These are phyloP conservation scores for Gleditsia sinensis DNA, from an alignment of 306 rosid species.

Conservation along the genomic window DNA sequence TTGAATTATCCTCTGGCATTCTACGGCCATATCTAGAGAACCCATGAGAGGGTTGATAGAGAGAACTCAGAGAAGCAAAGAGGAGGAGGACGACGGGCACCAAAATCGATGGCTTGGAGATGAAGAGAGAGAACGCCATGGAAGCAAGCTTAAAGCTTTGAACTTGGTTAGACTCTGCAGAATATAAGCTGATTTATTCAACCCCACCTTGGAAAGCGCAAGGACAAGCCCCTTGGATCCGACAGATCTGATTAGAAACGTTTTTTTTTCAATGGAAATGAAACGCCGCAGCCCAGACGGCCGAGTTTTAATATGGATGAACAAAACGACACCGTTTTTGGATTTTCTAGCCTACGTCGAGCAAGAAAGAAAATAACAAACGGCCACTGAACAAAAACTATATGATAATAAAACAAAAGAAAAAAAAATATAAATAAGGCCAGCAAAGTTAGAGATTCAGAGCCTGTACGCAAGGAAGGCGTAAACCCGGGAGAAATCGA, in stretches of 20 bases:
- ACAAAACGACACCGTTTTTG: too few species aligned
- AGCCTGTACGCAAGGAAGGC: constrained; percentile 42
- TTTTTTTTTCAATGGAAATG: neutral
- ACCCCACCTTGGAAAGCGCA: neutral
- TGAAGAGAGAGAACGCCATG: constrained; percentile 37
- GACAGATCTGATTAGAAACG: neutral
- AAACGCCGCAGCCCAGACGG: too few species aligned
- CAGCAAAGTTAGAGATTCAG: constrained; percentile 10
- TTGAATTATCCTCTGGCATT: constrained; percentile 26
- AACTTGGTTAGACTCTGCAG: constrained; percentile 1
- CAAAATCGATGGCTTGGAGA: constrained; percentile 2
- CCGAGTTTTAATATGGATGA: too few species aligned
- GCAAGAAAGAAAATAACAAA: too few species aligned
- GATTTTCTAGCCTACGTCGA: too few species aligned
- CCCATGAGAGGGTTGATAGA: constrained; percentile 38
- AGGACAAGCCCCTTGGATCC: neutral
- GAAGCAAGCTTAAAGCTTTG: constrained; percentile 14
- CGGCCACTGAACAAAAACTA: neutral
- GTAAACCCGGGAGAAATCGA: constrained; percentile 27
- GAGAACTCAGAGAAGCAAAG: constrained; percentile 19
- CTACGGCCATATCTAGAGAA: constrained; percentile 27
- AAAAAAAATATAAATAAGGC: neutral
- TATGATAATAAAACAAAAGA: neutral
- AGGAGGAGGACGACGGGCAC: constrained; percentile 36
- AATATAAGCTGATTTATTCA: neutral